Evolutionary conservation across 306 rosid genomes (phyloP), one percentile per base, ranked within the genome.

Genomic region (Gastrolobium villosum): DNA sequence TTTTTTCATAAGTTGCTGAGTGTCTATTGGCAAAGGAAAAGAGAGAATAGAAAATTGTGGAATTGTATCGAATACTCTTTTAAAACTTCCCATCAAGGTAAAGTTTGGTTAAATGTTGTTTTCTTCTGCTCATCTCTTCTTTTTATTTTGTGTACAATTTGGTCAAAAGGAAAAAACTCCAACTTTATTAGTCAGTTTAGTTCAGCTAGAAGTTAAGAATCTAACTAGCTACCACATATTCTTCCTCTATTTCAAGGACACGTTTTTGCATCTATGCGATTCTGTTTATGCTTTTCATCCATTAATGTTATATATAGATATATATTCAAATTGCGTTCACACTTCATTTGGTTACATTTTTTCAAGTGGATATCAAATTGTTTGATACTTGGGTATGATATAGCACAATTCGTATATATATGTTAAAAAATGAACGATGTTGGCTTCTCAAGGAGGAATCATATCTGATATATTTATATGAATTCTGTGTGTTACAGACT

Each of bases 281-380:
- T 32, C 20, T 9, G 28, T 10, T 11, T 35, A 9, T 36, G 49
- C 37, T 53, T 11, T 20, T 37, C 49, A 5, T 15, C 63, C 34
- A 50, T 20, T 15, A 1, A 44, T 6, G 30, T 11, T 62, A 36
- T 62, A 61, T 37, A 36, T 62, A 35, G 7, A 20, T 13, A 15
- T 10, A 20, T 20, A 20, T 26, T 65, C 9, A 10, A 65, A 10
- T 44, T 62, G 36, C 60, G 6, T 50, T 26, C 68, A 45, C 7
- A 32, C 26, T 73, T 56, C 62, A 54, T 80, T 79, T 72, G 75
- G 26, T 43, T 20, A 30, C 3, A 44, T 44, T 70, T 44, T 70
- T 20, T 20, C 13, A 30, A 20, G 35, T 43, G 4, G 34, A 46
- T 7, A 13, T 20, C 74, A 40, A 56, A 41, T 14, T 30, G 20